Conservation (phyloP, 768 basidiomycete genomes). For the Panellus pusillus region DNA sequence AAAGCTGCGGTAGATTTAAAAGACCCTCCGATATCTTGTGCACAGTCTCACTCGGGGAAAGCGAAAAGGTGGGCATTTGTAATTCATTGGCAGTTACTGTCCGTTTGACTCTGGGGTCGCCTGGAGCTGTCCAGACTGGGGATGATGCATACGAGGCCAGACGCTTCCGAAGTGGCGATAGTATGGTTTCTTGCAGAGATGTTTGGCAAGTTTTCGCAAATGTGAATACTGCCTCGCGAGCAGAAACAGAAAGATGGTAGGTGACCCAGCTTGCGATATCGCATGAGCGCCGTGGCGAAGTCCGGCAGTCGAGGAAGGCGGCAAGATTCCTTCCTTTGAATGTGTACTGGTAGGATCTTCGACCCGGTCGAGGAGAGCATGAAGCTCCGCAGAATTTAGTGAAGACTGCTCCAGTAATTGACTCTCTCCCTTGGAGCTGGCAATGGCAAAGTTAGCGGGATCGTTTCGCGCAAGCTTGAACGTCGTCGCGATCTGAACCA, state of each 20-base stretch:
- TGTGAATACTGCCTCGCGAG: slow-evolving; percentile 53
- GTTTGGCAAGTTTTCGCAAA: slow-evolving; percentile 77
- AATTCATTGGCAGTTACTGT: slow-evolving; percentile 53
- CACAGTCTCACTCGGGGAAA: slow-evolving; percentile 86
- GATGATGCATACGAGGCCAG: slow-evolving; percentile 70
- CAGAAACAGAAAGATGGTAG: slow-evolving; percentile 50
- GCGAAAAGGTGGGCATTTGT: slow-evolving; percentile 86
- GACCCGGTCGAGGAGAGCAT: slow-evolving; percentile 54
- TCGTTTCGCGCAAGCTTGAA: slow-evolving; percentile 60
- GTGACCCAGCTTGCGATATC: slow-evolving; percentile 23
- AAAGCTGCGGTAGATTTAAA: slow-evolving; percentile 87
- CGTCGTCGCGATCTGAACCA: slow-evolving; percentile 58
- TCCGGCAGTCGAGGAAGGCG: slow-evolving; percentile 31
- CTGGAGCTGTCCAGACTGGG: slow-evolving; percentile 61
- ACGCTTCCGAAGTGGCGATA: slow-evolving; percentile 77
- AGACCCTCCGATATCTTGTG: slow-evolving; percentile 92
- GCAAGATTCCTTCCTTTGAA: slow-evolving; percentile 24
- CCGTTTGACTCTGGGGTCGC: slow-evolving; percentile 48
- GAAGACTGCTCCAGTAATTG: slow-evolving; percentile 80
- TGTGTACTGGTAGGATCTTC: slow-evolving; percentile 40
- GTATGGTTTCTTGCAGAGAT: slow-evolving; percentile 78
- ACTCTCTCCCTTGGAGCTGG: slow-evolving; percentile 65
- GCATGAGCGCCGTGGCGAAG: slow-evolving; percentile 27
- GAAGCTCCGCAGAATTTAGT: slow-evolving; percentile 79
- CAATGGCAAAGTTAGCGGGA: slow-evolving; percentile 53